Evolutionary conservation across 345 rosid species (phyloP), one percentile per base, ranked within the genome.

Genomic region (Geranium brycei): DNA sequence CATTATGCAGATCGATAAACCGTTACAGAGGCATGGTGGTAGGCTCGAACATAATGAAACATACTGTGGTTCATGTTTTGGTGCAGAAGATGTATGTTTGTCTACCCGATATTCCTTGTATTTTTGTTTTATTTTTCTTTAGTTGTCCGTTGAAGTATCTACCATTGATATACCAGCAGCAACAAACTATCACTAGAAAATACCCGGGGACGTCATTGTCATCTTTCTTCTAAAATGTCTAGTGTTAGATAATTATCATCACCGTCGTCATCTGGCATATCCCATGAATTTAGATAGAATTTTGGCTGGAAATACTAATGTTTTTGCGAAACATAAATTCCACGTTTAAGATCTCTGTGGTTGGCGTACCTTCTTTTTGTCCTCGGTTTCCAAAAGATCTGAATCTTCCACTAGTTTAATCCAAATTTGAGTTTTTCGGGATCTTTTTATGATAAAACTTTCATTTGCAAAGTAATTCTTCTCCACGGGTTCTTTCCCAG

Each of bases 1-100:
- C 59, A 41, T 59, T 68, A 10, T 7, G 51, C 70, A 85, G 87
- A 80, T 82, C 73, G 90, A 80, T 61, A 82, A 77, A 41, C 82
- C 90, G 63, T 76, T 85, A 65, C 90, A 85, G 74, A 82, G 71
- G 62, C 85, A 85, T 72, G 90, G 90, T 68, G 82, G 87, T 67
- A 80, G 90, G 74, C 90, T 85, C 67, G 87, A 77, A 65, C 85
- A 82, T 61, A 70, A 85, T 60, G 87, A 85, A 66, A 79, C 76
- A 17, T 85, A 79, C 61, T 82, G 90, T 79, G 90, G 87, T 57
- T 80, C 87, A 7, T 85, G 87, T 69, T 85, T 71, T 77, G 87
- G 90, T 65, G 85, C 90, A 61, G 90, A 85, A 78, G n/a, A 62
- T 66, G 87, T 80, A 80, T 62, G 75, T 5, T 59, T 41, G 31